Base-by-base conservation (phyloP, 1,284 basidiomycete genomes). In the Pholiota adiposa region DNA sequence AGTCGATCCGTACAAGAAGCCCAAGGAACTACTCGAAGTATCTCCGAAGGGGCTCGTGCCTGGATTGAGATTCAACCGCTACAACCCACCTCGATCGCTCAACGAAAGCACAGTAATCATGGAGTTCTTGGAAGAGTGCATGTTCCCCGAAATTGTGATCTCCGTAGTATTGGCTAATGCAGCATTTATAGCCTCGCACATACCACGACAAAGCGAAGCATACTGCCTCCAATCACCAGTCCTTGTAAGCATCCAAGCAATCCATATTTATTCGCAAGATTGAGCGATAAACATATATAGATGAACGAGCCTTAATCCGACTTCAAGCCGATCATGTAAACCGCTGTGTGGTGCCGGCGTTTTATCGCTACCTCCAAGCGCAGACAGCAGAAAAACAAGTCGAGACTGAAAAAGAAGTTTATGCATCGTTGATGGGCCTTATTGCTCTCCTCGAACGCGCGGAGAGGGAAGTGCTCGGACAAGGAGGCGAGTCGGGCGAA, bases 1-100 rank as follows among this genome's bases (percentile, higher is more conserved):
- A 73, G 89, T 93, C 27, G 90, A 93, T 72, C 90, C 90, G 1
- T 93, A 93, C 78, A 84, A 86, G 75, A 94, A 93, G 68, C 90
- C 92, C 0, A 74, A 83, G 53, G 89, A 90, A 34, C 79, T 94
- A n/a, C 76, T 94, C 11, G 86, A 91, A 53, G 79, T 92, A 16
- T 92, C 90, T 19, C 89, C 90, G 0, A 92, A 90, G 69, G 91
- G 92, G 0, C 80, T 93, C 1, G 90, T 94, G 0, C 91, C 92
- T 0, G 90, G 83, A 0, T 69, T 93, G 36, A 83, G 80, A 67
- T 73, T 93, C 54, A 77, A 85, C 62, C 70, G 73, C 3, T 82
- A 78, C 58, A 68, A 67, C 40, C 85, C 86, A 1, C 82, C 87
- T 0, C 76, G 82, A 50, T 79, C 83, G 0, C 70, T 90, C 12